Percentiles rank a stretch among this genome's conserved stretches.
Evolutionary conservation across 2,329 filamentous ascomycete genomes (phyloP).

Genomic region (Cladorrhinum sp.): DNA sequence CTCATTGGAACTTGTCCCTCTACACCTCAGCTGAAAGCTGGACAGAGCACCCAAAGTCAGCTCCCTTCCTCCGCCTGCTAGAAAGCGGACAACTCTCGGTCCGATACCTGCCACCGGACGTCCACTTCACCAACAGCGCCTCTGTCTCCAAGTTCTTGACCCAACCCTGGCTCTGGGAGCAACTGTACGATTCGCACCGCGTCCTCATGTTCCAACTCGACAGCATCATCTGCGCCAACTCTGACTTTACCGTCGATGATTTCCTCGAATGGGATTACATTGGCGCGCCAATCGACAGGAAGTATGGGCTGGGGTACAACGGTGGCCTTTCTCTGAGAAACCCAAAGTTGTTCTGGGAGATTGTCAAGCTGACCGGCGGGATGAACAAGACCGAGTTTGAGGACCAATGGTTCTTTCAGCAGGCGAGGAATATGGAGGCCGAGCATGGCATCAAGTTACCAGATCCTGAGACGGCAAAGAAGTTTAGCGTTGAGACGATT

Average conservation of each 20-base stretch:
- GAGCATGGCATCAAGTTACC: background rate
- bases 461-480: background rate
- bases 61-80: background rate
- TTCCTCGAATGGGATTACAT: background rate
- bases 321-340: background rate
- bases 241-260: background rate
- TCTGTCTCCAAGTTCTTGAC: constrained; percentile 1
- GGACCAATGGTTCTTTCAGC: background rate
- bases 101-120: background rate
- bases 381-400: background rate
- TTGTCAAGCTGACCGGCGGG: background rate
- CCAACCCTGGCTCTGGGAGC: background rate
- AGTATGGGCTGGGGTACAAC: background rate
- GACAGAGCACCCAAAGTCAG: background rate
- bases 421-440: background rate
- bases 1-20: background rate
- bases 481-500: constrained; percentile 1
- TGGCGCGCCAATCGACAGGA: background rate
- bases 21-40: constrained; percentile 3
- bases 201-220: background rate
- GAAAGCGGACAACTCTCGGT: background rate
- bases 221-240: constrained; percentile 7
- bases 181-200: background rate
- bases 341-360: background rate
- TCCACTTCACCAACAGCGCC: constrained; percentile 1